Base-by-base conservation (phyloP, 345 rosid genomes). In the Rubroshorea leprosula region DNA sequence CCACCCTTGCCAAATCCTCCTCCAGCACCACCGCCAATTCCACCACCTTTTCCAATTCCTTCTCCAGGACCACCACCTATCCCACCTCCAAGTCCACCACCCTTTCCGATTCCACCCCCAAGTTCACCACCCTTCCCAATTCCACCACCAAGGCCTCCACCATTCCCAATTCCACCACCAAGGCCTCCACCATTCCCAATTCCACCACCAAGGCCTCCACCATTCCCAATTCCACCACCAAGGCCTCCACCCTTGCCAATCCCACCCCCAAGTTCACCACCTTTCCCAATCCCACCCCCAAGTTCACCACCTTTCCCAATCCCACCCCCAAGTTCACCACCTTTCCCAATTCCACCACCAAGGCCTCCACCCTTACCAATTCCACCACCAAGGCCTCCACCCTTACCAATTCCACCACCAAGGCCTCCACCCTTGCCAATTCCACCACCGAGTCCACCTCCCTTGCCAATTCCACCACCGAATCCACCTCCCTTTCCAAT, bases 191-290 rank as follows among this genome's bases (percentile, higher is more conserved):
- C 79, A 0, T 54, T 46, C 0, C 78, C 81, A 0, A 49, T 10
- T 0, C 81, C 78, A 0, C 77, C 72, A 0, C 75, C 81, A 1
- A n/a, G n/a, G n/a, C n/a, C n/a, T n/a, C n/a, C n/a, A n/a, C 72
- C 72, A 0, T 51, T 51, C 0, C 78, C 78, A 35, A 45, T 23
- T 0, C 78, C 71, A 0, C 75, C 75, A 0, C 66, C 73, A 3
- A 49, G 48, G 4, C 73, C 73, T 0, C 57, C 57, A 24, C 55
- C 56, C n/a, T 14, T 13, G 5, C 55, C 55, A 4, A 67, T 56
- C 0, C 78, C 78, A 8, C 62, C 69, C 0, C 78, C 78, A 0
- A 66, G 0, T 0, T 68, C 71, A 6, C 61, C 66, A 11, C 61
- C 60, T 18, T 52, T 49, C 8, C 70, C 58, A 19, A 41, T 5